These are phyloP conservation scores for Pyrus bretschneideri DNA, from an alignment of 306 rosid genomes.

Conservation along the genomic window DNA sequence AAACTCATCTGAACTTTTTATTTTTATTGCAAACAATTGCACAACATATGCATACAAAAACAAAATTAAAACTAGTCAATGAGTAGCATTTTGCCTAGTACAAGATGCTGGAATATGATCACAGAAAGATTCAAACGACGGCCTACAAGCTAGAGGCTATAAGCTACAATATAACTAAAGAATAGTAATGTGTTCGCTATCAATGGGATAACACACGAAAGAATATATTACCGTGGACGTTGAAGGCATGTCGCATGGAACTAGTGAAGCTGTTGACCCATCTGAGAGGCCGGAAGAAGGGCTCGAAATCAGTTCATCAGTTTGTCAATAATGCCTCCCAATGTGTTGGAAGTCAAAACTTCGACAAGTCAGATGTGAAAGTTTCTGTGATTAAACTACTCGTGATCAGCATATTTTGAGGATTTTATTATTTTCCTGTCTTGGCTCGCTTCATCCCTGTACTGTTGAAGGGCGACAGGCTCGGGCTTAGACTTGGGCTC, in stretches of 20 bases:
- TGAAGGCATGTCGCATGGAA: conserved; percentile 8
- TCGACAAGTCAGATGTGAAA: conserved; percentile 25
- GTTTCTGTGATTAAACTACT: conserved; percentile 16
- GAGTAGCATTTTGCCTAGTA: conserved; percentile 5
- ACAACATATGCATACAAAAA: conserved; percentile 19
- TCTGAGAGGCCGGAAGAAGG: conserved; percentile 13
- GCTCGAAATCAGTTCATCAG: conserved; percentile 19
- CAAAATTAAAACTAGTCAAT: conserved; percentile 15
- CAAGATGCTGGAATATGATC: not conserved
- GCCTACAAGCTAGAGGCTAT: conserved; percentile 3
- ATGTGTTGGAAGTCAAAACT: conserved; percentile 20
- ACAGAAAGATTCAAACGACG: conserved; percentile 18
- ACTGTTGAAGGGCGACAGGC: conserved; percentile 84
- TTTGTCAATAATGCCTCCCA: conserved; percentile 22
- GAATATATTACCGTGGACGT: conserved; percentile 22
- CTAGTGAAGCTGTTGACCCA: conserved; percentile 14
- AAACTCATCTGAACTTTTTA: not conserved
- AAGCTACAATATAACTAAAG: conserved; percentile 34
- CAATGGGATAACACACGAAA: conserved; percentile 50
- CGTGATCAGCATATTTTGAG: conserved; percentile 14
- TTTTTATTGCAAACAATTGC: not conserved
- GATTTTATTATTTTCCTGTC: conserved; percentile 60
- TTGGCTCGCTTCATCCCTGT: conserved; percentile 88
- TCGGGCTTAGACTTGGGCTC: conserved; percentile 84
- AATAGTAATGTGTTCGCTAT: conserved; percentile 20